phyloP scores from a whole-genome alignment of 345 rosid species.

The Noccaea caerulescens region DNA sequence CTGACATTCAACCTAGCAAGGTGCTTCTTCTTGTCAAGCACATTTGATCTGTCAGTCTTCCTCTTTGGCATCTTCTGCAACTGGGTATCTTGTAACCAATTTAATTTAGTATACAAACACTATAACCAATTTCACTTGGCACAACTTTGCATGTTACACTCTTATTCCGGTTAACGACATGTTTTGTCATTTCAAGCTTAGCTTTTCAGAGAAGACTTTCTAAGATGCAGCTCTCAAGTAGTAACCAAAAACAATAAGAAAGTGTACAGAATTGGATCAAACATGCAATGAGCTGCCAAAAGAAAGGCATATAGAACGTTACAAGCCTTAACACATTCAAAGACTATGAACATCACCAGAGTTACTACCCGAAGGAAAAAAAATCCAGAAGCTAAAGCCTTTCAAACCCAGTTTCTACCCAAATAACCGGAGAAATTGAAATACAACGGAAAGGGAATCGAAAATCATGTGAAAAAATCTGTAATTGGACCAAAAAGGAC shows the following conservation, averaged over 20 bases:
- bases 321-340: slow-evolving; percentile 2
- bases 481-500: background rate
- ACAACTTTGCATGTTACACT: slow-evolving; percentile 14
- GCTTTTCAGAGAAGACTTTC: background rate
- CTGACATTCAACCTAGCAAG: slow-evolving; percentile 78
- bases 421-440: too few relatives aligned
- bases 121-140: background rate
- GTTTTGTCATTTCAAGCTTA: slow-evolving; percentile 1
- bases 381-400: background rate
- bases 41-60: slow-evolving; percentile 91
- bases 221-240: background rate
- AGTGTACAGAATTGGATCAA: slow-evolving; percentile 8
- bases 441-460: too few relatives aligned
- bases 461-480: background rate
- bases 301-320: slow-evolving; percentile 16
- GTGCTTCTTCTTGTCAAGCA: slow-evolving; percentile 88
- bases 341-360: background rate
- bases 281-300: slow-evolving; percentile 17
- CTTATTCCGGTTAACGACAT: background rate
- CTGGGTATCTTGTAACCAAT: slow-evolving; percentile 77
- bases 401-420: background rate
- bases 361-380: background rate
- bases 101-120: slow-evolving; percentile 46
- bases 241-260: background rate
- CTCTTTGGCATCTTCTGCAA: slow-evolving; percentile 98